These are phyloP conservation scores for Monosporascus sp. DNA, from an alignment of 2,329 filamentous ascomycete genomes.

Conservation along the genomic window DNA sequence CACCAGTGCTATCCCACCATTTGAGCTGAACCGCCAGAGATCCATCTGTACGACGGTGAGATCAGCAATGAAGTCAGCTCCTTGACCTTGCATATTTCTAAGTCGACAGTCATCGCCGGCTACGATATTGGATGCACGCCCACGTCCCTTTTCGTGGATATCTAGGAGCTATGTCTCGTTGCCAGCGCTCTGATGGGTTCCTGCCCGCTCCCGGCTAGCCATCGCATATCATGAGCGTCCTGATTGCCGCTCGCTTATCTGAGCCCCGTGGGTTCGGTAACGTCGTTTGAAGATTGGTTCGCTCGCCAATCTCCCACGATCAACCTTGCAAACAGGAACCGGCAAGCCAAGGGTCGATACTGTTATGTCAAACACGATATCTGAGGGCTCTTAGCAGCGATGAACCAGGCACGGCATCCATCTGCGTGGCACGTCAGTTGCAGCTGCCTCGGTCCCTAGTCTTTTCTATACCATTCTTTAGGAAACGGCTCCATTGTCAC, in stretches of 20 bases:
- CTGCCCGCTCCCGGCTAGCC: constrained; percentile 18
- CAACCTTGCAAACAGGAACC: constrained; percentile 13
- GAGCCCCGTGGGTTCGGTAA: constrained; percentile 16
- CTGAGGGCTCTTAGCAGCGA: constrained; percentile 9
- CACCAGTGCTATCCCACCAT: constrained; percentile 7
- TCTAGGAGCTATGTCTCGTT: neutral
- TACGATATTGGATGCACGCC: constrained; percentile 2
- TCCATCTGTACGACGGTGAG: constrained; percentile 26
- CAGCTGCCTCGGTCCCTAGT: constrained; percentile 4
- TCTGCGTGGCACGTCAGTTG: constrained; percentile 10
- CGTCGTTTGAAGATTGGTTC: constrained; percentile 19
- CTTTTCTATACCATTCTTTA: constrained; percentile 13
- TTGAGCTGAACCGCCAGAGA: constrained; percentile 14
- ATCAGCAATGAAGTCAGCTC: constrained; percentile 22
- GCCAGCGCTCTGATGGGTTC: constrained; percentile 7
- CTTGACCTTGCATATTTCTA: constrained; percentile 11
- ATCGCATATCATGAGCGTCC: constrained; percentile 11
- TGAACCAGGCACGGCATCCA: constrained; percentile 12
- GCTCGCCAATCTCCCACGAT: constrained; percentile 10
- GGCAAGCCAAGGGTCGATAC: constrained; percentile 4
- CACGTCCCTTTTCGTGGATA: neutral
- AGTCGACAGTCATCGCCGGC: constrained; percentile 8
- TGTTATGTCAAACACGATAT: constrained; percentile 4
- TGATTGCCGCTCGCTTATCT: constrained; percentile 15
- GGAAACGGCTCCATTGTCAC: constrained; percentile 1